Base-by-base conservation (phyloP, 1,284 basidiomycete genomes). In the Boletellus sp. region DNA sequence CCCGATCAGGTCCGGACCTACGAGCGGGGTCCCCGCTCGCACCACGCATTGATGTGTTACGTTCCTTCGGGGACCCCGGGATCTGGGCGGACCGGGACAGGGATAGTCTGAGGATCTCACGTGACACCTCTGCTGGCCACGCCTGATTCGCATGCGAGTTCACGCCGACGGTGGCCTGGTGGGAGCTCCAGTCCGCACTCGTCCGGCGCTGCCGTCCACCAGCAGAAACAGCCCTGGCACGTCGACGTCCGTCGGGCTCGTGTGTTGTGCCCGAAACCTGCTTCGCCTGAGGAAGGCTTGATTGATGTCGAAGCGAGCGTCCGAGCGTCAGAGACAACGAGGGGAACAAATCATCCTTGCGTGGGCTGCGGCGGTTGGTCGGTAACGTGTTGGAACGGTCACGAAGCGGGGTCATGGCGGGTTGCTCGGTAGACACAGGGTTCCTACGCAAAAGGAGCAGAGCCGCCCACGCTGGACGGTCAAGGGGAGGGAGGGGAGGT, bases 401-500 rank as follows among this genome's bases (percentile, higher is more conserved):
- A 30, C 57, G 57, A 30, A 60, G 47, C 19, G 38, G 26, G n/a
- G 57, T 47, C 39, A 28, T 37, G n/a, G 51, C 12, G n/a, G 56
- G 36, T 38, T 54, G 53, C 26, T 22, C 41, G 28, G 41, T 28
- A 44, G 50, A 42, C 19, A 44, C 49, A 41, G 54, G 41, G 21
- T 56, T 55, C 39, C 43, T 50, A 24, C 55, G 62, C 16, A 52
- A 55, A 44, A 59, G 53, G 47, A 66, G 52, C 10, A 52, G 57
- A 7, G 62, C 62, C 41, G 63, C 49, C 38, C 80, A 68, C 37
- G 73, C 77, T n/a, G 79, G 78, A 60, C 81, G 80, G 50, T 75
- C 66, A 18, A 82, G 69, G 6, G 78, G 71, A 21, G 81, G 81
- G 32, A 82, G 61, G 11, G 80, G 78, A 10, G 81, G 81, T 3